Evolutionary conservation across 768 basidiomycete genomes (phyloP), one percentile per base, ranked within the genome.

Genomic region (Auricularia heimuer): DNA sequence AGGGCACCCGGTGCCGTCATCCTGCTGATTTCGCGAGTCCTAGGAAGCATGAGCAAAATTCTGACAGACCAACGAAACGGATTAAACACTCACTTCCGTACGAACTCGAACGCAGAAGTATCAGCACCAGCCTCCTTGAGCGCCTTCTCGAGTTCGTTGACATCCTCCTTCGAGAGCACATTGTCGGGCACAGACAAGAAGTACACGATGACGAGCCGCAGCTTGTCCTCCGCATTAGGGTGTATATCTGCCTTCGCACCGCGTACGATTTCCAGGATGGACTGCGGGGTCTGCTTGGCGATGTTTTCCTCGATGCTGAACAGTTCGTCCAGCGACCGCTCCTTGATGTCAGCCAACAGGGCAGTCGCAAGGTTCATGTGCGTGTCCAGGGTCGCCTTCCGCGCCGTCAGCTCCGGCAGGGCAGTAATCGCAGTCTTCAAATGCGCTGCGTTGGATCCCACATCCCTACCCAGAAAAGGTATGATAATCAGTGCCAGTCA

Each of bases 281-380:
- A 82, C 54, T 85, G 78, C 37, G 92, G 86, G 18, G 86, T 90
- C 85, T 93, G 93, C 73, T 93, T 94, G 34, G 82, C 81, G 68
- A 91, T 90, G 3, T 87, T 85, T 75, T 99, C 97, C 78, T 99
- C 97, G 35, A 88, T 87, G 71, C 94, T 94, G 78, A 97, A 98
- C n/a, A 99, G 81, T 71, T 96, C 96, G 74, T 99, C 97, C 37
- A 99, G 81, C 3, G 92, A 93, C 42, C 97, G 85, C 65, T 87
- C 87, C 78, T 98, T 98, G 78, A 99, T 97, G 44, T 97, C 88
- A 73, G 96, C 94, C 35, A 99, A 79, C 10, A 99, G 77, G 18
- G 95, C 90, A 12, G 95, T 97, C 44, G 96, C 96, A 64, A 99
- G 96, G 76, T 98, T 98, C 95, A 99, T 98, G 73, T 99, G 97